These are phyloP conservation scores for Hapsidospora chrysogenum DNA, from an alignment of 495 filamentous ascomycete species.

Conservation along the genomic window DNA sequence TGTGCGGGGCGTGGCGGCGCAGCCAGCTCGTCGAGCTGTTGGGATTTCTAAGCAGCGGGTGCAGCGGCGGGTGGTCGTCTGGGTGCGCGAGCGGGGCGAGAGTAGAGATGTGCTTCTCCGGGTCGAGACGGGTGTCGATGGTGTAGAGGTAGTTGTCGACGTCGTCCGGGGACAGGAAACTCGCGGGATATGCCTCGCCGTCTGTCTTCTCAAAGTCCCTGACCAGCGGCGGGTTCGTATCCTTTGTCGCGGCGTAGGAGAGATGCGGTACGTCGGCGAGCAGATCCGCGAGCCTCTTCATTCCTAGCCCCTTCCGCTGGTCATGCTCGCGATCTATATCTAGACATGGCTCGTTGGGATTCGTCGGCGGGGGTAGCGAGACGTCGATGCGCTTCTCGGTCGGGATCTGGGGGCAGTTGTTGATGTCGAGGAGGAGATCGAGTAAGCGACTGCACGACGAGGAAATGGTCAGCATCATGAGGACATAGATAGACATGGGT, in stretches of 20 bases:
- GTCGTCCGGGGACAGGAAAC: constrained; percentile 58
- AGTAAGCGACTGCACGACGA: constrained; percentile 43
- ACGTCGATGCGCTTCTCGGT: constrained; percentile 50
- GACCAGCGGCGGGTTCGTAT: constrained; percentile 19
- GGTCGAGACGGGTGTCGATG: constrained; percentile 48
- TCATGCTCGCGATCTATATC: constrained; percentile 12
- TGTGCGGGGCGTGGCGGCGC: constrained; percentile 62
- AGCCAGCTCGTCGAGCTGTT: constrained; percentile 87
- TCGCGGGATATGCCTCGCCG: constrained; percentile 20
- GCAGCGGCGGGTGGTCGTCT: constrained; percentile 15
- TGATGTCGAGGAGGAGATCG: constrained; percentile 75
- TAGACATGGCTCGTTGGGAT: constrained; percentile 12
- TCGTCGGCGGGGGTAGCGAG: constrained; percentile 44
- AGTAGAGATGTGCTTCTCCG: constrained; percentile 14
- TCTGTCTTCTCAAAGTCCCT: constrained; percentile 24
- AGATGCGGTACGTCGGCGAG: constrained; percentile 23
- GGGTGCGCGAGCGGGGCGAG: constrained; percentile 21
- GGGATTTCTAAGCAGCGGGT: constrained; percentile 47
- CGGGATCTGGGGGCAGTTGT: constrained; percentile 59
- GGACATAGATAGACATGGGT: background rate
- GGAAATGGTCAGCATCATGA: constrained; percentile 2
- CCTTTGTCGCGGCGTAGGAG: constrained; percentile 17
- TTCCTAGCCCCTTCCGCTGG: constrained; percentile 8
- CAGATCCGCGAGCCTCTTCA: constrained; percentile 20
- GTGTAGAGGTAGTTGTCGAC: constrained; percentile 64